Evolutionary conservation across 352 stramenopile species (phyloP).

Genomic region (Pythium brassicae): DNA sequence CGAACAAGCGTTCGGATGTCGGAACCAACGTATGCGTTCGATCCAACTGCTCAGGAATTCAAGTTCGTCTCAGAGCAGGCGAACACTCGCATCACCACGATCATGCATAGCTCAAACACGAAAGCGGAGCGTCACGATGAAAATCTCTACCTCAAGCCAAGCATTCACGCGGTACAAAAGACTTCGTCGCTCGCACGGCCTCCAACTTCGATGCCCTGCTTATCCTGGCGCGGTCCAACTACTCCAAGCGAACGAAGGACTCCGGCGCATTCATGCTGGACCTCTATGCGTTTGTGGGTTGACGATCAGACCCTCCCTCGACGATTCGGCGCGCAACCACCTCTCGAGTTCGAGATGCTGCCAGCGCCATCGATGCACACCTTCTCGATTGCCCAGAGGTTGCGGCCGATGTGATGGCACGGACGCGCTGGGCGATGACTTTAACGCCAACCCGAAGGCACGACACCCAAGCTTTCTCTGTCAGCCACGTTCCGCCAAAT

Average conservation of each 20-base stretch:
- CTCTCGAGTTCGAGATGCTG: neutral
- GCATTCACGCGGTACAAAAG: neutral
- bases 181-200: neutral
- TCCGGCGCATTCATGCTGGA: neutral
- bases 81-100: too few relatives aligned
- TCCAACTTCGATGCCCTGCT: neutral
- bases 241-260: neutral
- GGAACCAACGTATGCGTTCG: too few relatives aligned
- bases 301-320: neutral
- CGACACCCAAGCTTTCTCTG: neutral
- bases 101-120: too few relatives aligned
- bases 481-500: neutral
- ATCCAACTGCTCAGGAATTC: too few relatives aligned
- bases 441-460: conserved; percentile 10
- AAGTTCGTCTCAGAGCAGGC: too few relatives aligned
- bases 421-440: conserved; percentile 12
- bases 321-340: neutral
- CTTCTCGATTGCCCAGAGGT: neutral
- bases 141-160: neutral
- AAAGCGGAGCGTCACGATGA: neutral
- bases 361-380: neutral
- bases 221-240: neutral
- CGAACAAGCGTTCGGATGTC: too few relatives aligned
- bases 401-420: conserved; percentile 10
- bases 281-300: neutral